Conservation (phyloP, 495 filamentous ascomycete species). For the Hypoxylon subgilvum region DNA sequence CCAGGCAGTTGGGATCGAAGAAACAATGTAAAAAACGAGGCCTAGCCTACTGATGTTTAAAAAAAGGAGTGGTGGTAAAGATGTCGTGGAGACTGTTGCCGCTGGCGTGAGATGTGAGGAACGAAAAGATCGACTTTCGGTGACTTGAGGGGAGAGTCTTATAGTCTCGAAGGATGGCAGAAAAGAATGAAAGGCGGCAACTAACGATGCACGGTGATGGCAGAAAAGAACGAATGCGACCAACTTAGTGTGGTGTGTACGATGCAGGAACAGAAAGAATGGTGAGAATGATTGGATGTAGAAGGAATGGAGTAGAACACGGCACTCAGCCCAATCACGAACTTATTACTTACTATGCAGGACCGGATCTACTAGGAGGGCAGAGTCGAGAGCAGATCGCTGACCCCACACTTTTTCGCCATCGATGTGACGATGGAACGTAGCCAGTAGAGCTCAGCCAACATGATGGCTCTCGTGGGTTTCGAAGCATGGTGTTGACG, state of each 20-base stretch:
- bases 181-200: constrained; percentile 34
- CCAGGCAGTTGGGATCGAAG: constrained; percentile 46
- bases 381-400: constrained; percentile 31
- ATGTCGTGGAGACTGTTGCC: constrained; percentile 41
- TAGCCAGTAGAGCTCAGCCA: constrained; percentile 43
- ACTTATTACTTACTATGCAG: constrained; percentile 26
- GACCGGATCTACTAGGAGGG: constrained; percentile 28
- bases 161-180: constrained; percentile 37
- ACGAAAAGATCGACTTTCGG: constrained; percentile 37
- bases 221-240: constrained; percentile 28
- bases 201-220: constrained; percentile 34
- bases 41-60: constrained; percentile 42
- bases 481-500: constrained; percentile 41
- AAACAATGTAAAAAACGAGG: constrained; percentile 40
- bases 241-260: constrained; percentile 8
- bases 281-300: constrained; percentile 39
- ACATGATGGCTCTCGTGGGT: constrained; percentile 32
- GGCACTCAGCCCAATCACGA: constrained; percentile 4
- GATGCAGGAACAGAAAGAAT: constrained; percentile 38
- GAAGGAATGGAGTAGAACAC: constrained; percentile 38
- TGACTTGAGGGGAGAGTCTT: constrained; percentile 34
- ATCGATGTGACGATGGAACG: constrained; percentile 29
- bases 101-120: constrained; percentile 33
- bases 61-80: constrained; percentile 43
- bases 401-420: constrained; percentile 20